Percentiles rank a stretch among this genome's conserved stretches.
Conservation (phyloP, 1,284 basidiomycete genomes). For the Ustilago trichophora region DNA sequence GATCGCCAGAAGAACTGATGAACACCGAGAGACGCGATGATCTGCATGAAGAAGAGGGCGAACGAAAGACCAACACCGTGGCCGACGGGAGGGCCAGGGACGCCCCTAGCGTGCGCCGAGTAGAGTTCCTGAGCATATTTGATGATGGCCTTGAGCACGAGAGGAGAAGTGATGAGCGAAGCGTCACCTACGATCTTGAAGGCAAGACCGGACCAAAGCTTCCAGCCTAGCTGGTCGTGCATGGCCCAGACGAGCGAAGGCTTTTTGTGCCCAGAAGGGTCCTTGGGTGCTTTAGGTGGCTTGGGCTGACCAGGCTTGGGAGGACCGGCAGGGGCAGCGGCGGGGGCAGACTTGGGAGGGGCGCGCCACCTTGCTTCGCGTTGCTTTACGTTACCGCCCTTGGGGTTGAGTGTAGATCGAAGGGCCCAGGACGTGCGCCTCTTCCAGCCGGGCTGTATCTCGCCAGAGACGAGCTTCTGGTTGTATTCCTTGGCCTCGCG, state of each 20-base stretch:
- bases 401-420: constrained; percentile 25
- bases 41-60: constrained; percentile 75
- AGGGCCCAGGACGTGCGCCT: constrained; percentile 73
- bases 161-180: constrained; percentile 58
- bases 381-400: constrained; percentile 40
- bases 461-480: constrained; percentile 73
- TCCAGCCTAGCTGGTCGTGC: constrained; percentile 81
- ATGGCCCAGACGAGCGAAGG: constrained; percentile 79
- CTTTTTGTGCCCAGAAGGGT: constrained; percentile 49
- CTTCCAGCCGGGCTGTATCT: constrained; percentile 72
- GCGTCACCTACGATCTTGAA: constrained; percentile 70
- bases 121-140: constrained; percentile 48
- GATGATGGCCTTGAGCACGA: constrained; percentile 60
- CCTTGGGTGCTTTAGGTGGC: constrained; percentile 27
- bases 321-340: constrained; percentile 14
- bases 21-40: constrained; percentile 75
- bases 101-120: constrained; percentile 16
- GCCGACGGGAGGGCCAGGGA: constrained; percentile 41
- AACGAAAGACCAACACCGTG: constrained; percentile 60
- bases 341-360: constrained; percentile 32
- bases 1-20: constrained; percentile 81
- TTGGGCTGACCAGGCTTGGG: constrained; percentile 22
- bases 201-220: constrained; percentile 82
- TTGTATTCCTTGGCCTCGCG: constrained; percentile 77
- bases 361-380: constrained; percentile 54